A percentile compares a stretch with the other conserved stretches of the same genome.
phyloP scores from a whole-genome alignment of 495 filamentous ascomycete genomes.

The Bacidia gigantensis region DNA sequence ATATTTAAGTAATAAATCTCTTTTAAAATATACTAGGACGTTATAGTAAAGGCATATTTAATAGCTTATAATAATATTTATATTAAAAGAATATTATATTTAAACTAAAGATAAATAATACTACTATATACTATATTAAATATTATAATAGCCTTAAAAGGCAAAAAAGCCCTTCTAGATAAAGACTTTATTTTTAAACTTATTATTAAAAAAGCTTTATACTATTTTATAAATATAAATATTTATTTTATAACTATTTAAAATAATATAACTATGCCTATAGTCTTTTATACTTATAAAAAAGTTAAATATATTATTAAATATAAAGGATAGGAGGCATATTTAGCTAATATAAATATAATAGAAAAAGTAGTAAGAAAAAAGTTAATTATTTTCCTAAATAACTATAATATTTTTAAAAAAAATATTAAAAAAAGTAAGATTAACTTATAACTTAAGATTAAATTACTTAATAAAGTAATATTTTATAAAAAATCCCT shows the following conservation, averaged over 20 bases:
- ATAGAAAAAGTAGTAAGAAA: no score
- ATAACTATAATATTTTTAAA: background rate
- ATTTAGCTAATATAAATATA: background rate
- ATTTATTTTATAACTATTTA: constrained; percentile 1
- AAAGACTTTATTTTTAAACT: background rate
- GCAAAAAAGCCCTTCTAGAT: background rate
- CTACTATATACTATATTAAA: background rate
- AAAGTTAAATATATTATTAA: background rate
- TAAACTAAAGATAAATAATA: background rate
- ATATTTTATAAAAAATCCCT: background rate
- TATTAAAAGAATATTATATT: background rate
- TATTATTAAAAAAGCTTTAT: background rate
- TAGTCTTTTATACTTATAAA: background rate
- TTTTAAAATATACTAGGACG: background rate
- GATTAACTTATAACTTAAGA: background rate
- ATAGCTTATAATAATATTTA: background rate
- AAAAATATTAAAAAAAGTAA: constrained; percentile 1
- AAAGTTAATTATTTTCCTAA: no score
- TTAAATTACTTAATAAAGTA: background rate
- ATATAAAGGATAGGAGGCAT: background rate
- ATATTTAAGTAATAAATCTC: background rate
- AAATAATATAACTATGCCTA: background rate
- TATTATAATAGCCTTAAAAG: background rate
- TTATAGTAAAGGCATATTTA: background rate
- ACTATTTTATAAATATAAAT: background rate